These are phyloP conservation scores for Coniella vitis DNA, from an alignment of 2,329 filamentous ascomycete genomes.

Conservation along the genomic window DNA sequence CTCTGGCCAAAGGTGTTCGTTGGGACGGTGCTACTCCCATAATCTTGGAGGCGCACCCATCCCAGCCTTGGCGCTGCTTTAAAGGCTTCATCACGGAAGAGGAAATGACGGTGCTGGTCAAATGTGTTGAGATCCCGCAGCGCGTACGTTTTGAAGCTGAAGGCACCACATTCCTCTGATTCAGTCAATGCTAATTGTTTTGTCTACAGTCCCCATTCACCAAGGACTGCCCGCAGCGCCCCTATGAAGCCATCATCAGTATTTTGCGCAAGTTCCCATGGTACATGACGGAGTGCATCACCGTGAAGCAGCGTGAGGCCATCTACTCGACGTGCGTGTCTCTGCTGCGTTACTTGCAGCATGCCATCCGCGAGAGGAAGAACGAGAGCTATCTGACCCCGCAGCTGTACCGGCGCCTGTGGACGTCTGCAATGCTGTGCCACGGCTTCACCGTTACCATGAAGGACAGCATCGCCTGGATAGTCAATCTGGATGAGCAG, in stretches of 20 bases:
- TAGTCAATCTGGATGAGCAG: conserved; percentile 30
- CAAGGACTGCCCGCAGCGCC: conserved; percentile 54
- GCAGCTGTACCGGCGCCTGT: conserved; percentile 47
- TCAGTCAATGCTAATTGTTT: conserved; percentile 7
- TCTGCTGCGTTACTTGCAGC: conserved; percentile 40
- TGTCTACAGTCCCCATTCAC: conserved; percentile 48
- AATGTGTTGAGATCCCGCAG: conserved; percentile 55
- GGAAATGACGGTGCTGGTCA: conserved; percentile 57
- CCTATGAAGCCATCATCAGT: conserved; percentile 60
- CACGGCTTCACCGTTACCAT: conserved; percentile 54
- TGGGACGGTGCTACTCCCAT: conserved; percentile 45
- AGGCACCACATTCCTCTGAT: background rate
- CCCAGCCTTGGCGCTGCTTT: conserved; percentile 45
- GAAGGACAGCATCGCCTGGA: conserved; percentile 51
- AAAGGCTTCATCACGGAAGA: conserved; percentile 55
- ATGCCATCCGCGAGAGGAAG: conserved; percentile 32
- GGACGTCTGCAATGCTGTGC: conserved; percentile 47
- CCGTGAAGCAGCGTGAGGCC: conserved; percentile 46
- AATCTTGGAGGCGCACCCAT: conserved; percentile 29
- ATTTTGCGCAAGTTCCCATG: conserved; percentile 58
- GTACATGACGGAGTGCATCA: conserved; percentile 51
- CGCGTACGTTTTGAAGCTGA: conserved; percentile 43
- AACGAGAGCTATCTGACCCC: conserved; percentile 40
- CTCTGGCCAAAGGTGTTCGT: conserved; percentile 45
- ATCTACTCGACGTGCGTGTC: conserved; percentile 45